These are phyloP conservation scores for Lepiota venenata DNA, from an alignment of 768 basidiomycete genomes.

Conservation along the genomic window DNA sequence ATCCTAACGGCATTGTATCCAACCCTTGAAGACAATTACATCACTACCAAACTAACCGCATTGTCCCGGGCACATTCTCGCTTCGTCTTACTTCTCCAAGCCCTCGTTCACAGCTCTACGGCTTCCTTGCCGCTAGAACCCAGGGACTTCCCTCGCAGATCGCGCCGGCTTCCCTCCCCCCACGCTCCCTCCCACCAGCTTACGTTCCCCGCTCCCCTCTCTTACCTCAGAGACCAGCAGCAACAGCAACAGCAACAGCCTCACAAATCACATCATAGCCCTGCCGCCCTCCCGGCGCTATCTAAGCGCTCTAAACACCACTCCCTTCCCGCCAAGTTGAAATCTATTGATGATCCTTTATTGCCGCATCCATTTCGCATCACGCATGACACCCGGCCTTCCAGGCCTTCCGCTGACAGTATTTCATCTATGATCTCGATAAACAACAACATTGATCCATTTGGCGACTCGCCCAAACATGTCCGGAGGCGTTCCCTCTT, in stretches of 20 bases:
- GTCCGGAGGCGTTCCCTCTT: conserved; percentile 24
- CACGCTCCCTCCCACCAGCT: conserved; percentile 47
- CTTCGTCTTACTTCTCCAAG: conserved; percentile 70
- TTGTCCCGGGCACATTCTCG: conserved; percentile 67
- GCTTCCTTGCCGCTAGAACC: conserved; percentile 43
- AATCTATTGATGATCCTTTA: background rate
- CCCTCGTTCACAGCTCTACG: conserved; percentile 61
- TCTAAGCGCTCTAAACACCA: conserved; percentile 19
- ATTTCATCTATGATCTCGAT: conserved; percentile 20
- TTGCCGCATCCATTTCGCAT: background rate
- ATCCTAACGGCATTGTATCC: conserved; percentile 38
- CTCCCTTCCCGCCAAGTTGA: conserved; percentile 13
- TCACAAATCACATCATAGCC: conserved; percentile 10
- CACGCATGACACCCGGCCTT: conserved; percentile 18
- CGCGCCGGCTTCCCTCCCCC: conserved; percentile 19
- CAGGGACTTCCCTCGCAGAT: conserved; percentile 32
- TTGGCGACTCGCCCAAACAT: conserved; percentile 16
- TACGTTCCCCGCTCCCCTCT: conserved; percentile 73
- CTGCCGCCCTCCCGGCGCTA: conserved; percentile 3
- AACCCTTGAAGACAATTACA: conserved; percentile 28
- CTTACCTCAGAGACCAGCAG: conserved; percentile 29
- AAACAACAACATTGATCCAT: conserved; percentile 10
- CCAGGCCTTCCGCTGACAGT: conserved; percentile 22
- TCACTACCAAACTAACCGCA: conserved; percentile 36
- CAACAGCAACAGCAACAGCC: conserved; percentile 14